phyloP scores from a whole-genome alignment of 164 flowering plant genomes.

The Pachysandra terminalis region DNA sequence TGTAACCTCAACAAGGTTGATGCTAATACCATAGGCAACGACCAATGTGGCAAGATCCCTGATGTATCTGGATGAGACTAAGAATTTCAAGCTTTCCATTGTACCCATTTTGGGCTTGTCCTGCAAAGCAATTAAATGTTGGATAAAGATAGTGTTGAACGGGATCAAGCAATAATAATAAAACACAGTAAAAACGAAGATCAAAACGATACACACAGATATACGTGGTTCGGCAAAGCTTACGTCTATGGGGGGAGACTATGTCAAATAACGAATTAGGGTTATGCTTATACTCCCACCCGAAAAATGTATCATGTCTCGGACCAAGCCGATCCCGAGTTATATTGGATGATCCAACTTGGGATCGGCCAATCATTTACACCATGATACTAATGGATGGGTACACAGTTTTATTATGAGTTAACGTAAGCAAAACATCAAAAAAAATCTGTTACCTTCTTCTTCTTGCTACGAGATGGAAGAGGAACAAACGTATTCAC shows the following conservation, averaged over 20 bases:
- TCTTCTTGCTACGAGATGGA: slow-evolving; percentile 56
- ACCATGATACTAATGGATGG: not conserved
- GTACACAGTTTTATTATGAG: not conserved
- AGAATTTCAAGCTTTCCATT: slow-evolving; percentile 89
- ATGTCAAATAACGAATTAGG: too few relatives aligned
- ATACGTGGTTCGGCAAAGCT: too few relatives aligned
- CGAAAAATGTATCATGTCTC: too few relatives aligned
- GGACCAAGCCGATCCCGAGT: too few relatives aligned
- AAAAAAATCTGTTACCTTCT: slow-evolving; percentile 76
- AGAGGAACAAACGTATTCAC: slow-evolving; percentile 70
- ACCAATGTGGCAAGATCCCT: slow-evolving; percentile 95
- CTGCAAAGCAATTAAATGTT: slow-evolving; percentile 28
- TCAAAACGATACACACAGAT: too few relatives aligned
- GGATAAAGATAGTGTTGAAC: not conserved
- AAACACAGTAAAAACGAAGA: not conserved
- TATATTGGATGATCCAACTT: too few relatives aligned
- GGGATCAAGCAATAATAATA: too few relatives aligned
- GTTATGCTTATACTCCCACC: too few relatives aligned
- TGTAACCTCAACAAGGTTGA: slow-evolving; percentile 97
- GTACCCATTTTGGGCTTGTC: slow-evolving; percentile 81
- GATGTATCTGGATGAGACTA: slow-evolving; percentile 77
- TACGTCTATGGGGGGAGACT: too few relatives aligned
- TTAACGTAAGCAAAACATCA: not conserved
- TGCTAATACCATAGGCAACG: slow-evolving; percentile 96
- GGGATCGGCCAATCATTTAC: too few relatives aligned